Base-by-base conservation (phyloP, 2,329 filamentous ascomycete genomes). In the Talaromyces sp. region DNA sequence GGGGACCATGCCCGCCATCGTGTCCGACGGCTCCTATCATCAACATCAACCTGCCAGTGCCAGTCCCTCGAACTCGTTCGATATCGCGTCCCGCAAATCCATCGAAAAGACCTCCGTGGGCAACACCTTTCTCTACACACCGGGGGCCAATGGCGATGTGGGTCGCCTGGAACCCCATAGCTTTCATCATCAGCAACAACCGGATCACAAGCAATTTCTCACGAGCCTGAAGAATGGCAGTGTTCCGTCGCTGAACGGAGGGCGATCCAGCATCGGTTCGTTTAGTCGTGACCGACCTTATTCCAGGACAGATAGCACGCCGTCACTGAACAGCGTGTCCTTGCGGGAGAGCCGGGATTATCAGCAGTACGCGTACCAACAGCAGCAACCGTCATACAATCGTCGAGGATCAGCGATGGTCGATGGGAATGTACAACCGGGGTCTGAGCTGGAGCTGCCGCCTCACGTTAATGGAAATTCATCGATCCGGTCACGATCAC, bases 191-290 rank as follows among this genome's bases (percentile, higher is more conserved):
- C 74, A 76, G 68, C 72, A 76, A 64, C 74, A 76, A 68, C 78
- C 81, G 67, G 78, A 67, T 27, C 62, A 68, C 37, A 60, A 76
- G 64, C 72, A 74, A 58, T 71, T 79, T 66, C 66, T 76, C 68
- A 75, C 76, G 59, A 73, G 74, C 35, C 64, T 77, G 41, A 80
- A 78, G 72, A 78, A 80, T 75, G 84, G 86, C 72, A 88, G 84
- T 77, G 85, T 88, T 79, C 85, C 82, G 75, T 83, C 86, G 43
- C 73, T 86, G 73, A 83, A 84, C 70, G 88, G 89, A 73, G 86
- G 84, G 69, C 82, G 81, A 70, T 79, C 82, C 65, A 79, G 76
- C 66, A 73, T 75, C 66, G 77, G 76, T 63, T 80, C 79, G 59
- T 79, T 80, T 67, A 76, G 76, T 50, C 72, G 77, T 73, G 79